phyloP scores from a whole-genome alignment of 1,139 yeast species.

The Spathaspora sp. region DNA sequence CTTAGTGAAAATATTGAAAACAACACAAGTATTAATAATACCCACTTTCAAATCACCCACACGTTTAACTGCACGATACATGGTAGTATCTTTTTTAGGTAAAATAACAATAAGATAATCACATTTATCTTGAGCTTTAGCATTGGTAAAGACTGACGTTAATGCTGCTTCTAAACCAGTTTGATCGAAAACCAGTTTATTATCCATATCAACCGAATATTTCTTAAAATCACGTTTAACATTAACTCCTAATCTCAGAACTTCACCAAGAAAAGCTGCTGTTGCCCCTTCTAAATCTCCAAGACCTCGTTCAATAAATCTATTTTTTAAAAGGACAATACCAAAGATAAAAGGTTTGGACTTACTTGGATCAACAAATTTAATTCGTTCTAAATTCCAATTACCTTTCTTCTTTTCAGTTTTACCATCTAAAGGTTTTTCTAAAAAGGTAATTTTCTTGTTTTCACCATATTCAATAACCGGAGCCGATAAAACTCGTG shows the following conservation, averaged over 20 bases:
- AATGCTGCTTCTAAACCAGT: slow-evolving; percentile 9
- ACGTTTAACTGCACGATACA: slow-evolving; percentile 13
- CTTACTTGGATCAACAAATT: slow-evolving; percentile 10
- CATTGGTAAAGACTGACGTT: slow-evolving; percentile 5
- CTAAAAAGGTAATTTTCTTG: slow-evolving; percentile 8
- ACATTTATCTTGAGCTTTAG: slow-evolving; percentile 11
- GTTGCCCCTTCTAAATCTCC: slow-evolving; percentile 10
- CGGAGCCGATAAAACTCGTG: slow-evolving; percentile 15
- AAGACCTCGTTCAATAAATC: slow-evolving; percentile 7
- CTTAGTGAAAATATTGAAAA: slow-evolving; percentile 12
- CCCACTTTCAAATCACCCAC: slow-evolving; percentile 15
- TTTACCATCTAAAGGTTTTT: slow-evolving; percentile 10
- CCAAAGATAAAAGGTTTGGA: slow-evolving; percentile 11
- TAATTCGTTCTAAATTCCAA: slow-evolving; percentile 13
- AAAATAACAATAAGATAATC: slow-evolving; percentile 12
- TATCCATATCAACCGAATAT: slow-evolving; percentile 12
- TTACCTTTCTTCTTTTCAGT: slow-evolving; percentile 13
- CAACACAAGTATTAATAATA: slow-evolving; percentile 12
- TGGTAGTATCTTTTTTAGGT: slow-evolving; percentile 11
- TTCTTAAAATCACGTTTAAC: slow-evolving; percentile 8
- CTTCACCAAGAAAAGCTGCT: slow-evolving; percentile 9
- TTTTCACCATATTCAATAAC: slow-evolving; percentile 11
- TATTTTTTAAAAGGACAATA: slow-evolving; percentile 10
- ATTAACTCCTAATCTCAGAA: slow-evolving; percentile 12
- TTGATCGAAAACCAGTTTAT: slow-evolving; percentile 5